Percentiles rank a stretch among this genome's conserved stretches.
These are phyloP conservation scores for Ramichloridium luteum DNA, from an alignment of 2,329 filamentous ascomycete species.

Conservation along the genomic window DNA sequence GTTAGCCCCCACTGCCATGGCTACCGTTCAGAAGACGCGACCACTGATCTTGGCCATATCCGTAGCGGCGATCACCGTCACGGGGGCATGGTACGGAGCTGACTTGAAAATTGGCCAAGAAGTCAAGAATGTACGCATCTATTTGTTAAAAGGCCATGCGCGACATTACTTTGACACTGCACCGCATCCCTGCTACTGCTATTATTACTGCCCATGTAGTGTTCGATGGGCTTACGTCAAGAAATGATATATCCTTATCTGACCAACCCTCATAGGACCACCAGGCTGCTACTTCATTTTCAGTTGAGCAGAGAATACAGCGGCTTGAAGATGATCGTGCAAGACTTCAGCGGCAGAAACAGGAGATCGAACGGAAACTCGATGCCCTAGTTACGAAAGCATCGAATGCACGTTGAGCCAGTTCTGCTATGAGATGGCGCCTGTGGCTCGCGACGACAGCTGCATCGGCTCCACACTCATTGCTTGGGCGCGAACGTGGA, in stretches of 20 bases:
- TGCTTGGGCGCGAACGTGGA: no score
- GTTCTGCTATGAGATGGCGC: no score
- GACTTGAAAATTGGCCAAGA: constrained; percentile 44
- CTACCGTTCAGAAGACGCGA: background rate
- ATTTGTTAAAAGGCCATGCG: no score
- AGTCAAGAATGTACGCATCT: constrained; percentile 18
- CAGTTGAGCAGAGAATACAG: background rate
- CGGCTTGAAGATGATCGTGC: background rate
- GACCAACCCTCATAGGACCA: constrained; percentile 1
- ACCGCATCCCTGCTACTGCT: no score
- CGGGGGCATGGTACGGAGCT: constrained; percentile 48
- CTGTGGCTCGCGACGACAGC: no score
- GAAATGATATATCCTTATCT: no score
- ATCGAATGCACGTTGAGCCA: no score
- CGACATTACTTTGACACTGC: no score
- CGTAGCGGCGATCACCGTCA: constrained; percentile 44
- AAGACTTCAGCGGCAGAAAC: background rate
- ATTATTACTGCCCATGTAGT: no score
- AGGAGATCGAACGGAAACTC: background rate
- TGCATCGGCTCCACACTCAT: no score
- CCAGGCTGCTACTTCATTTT: background rate
- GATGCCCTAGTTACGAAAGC: background rate
- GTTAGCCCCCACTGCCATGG: no score
- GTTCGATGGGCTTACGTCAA: no score
- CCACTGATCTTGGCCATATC: constrained; percentile 38